These are phyloP conservation scores for Luffa aegyptiaca DNA, from an alignment of 306 rosid genomes.

Conservation along the genomic window DNA sequence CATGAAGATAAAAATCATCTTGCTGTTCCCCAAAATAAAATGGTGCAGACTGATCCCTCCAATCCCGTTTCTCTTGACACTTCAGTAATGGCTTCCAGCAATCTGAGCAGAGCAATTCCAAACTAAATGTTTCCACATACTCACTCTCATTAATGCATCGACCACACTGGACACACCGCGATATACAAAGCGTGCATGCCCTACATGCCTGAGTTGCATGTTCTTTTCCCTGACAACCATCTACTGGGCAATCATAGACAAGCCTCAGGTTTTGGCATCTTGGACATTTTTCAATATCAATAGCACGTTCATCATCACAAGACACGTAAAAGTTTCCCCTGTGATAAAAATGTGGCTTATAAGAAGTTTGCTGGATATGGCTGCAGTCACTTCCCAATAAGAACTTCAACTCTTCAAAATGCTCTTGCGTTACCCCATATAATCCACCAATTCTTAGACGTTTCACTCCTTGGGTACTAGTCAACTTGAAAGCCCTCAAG, in stretches of 20 bases:
- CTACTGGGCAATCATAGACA: conserved; percentile 74
- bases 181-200: conserved; percentile 74
- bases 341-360: conserved; percentile 52
- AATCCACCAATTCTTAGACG: conserved; percentile 56
- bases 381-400: conserved; percentile 34
- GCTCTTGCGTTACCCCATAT: conserved; percentile 39
- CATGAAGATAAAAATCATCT: conserved; percentile 33
- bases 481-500: conserved; percentile 38
- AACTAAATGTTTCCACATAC: conserved; percentile 78
- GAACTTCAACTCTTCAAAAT: conserved; percentile 45
- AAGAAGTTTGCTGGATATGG: conserved; percentile 28
- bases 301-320: conserved; percentile 49
- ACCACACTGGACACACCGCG: conserved; percentile 77
- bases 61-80: conserved; percentile 27
- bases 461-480: conserved; percentile 30
- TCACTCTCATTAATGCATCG: conserved; percentile 65
- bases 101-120: conserved; percentile 65
- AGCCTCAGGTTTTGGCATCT: conserved; percentile 72
- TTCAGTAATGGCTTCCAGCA: conserved; percentile 37
- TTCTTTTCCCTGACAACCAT: conserved; percentile 48
- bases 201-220: conserved; percentile 46
- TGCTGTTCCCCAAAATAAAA: conserved; percentile 20
- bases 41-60: not conserved
- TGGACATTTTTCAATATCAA: conserved; percentile 79
- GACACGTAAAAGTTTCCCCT: conserved; percentile 59